phyloP scores from a whole-genome alignment of 2,329 filamentous ascomycete genomes.

The Apiospora pterosperma region DNA sequence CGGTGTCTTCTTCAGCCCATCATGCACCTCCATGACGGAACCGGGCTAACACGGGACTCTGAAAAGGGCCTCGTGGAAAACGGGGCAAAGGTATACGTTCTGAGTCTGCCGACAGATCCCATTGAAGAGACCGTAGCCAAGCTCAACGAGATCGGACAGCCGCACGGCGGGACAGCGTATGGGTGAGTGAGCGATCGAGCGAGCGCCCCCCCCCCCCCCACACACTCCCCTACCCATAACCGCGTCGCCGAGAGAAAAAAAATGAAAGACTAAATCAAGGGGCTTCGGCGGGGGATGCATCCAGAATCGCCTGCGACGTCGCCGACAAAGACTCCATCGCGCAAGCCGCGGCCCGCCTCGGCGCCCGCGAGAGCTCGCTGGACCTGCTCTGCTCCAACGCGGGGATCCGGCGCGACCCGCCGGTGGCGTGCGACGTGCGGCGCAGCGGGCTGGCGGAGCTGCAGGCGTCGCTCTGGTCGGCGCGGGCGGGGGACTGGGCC shows the following conservation, averaged over 20 bases:
- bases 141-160: slow-evolving; percentile 34
- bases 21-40: too few species aligned
- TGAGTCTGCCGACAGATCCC: slow-evolving; percentile 37
- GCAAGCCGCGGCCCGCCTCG: slow-evolving; percentile 27
- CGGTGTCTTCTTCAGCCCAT: not conserved
- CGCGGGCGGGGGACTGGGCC: slow-evolving; percentile 37
- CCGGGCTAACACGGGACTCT: too few species aligned
- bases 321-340: slow-evolving; percentile 37
- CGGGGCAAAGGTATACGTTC: slow-evolving; percentile 44
- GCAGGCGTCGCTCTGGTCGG: slow-evolving; percentile 45
- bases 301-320: slow-evolving; percentile 31
- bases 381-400: slow-evolving; percentile 48
- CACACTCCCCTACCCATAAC: too few species aligned
- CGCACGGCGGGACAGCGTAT: slow-evolving; percentile 32
- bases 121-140: slow-evolving; percentile 34
- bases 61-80: slow-evolving; percentile 38
- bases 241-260: too few species aligned
- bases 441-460: slow-evolving; percentile 37
- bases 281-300: not conserved
- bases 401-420: slow-evolving; percentile 43
- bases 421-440: slow-evolving; percentile 38
- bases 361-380: slow-evolving; percentile 34
- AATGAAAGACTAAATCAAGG: too few species aligned
- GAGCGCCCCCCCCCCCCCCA: too few species aligned
- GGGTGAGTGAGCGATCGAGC: slow-evolving; percentile 29